Conservation (phyloP, 208 protist species). For the Acanthamoeba triangularis region DNA sequence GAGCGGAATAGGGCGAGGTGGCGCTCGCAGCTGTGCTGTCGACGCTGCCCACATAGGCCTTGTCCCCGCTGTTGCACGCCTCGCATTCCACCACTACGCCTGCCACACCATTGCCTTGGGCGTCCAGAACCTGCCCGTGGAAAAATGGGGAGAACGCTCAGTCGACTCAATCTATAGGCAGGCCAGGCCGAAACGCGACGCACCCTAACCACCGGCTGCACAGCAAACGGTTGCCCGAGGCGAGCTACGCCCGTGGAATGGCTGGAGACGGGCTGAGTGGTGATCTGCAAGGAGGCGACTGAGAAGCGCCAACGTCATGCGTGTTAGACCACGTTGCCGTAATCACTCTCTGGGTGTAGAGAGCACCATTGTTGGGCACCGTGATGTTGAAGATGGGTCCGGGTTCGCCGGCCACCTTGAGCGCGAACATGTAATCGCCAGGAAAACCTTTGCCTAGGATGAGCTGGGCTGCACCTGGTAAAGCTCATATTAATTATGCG, state of each 20-base stretch:
- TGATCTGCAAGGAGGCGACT: neutral
- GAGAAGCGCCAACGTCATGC: neutral
- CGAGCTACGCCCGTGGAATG: neutral
- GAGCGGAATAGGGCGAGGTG: neutral
- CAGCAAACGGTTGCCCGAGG: neutral
- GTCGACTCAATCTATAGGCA: neutral
- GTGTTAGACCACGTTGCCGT: too few species aligned
- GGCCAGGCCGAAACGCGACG: neutral
- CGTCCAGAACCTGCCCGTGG: neutral
- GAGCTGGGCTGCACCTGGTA: neutral
- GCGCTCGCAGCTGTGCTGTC: neutral
- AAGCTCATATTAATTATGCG: neutral
- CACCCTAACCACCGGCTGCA: slow-evolving; percentile 8
- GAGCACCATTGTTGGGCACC: neutral
- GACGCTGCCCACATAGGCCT: slow-evolving; percentile 14
- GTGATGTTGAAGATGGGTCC: slow-evolving; percentile 33
- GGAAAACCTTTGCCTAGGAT: neutral
- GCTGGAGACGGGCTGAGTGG: neutral
- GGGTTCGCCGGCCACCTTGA: neutral
- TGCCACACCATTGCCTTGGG: neutral
- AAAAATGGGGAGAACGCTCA: neutral
- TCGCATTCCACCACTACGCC: neutral
- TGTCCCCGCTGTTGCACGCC: neutral
- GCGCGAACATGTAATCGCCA: neutral
- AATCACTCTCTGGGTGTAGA: too few species aligned